Evolutionary conservation across 2,329 filamentous ascomycete genomes (phyloP), one percentile per base, ranked within the genome.

Genomic region (Plenodomus lindquistii): DNA sequence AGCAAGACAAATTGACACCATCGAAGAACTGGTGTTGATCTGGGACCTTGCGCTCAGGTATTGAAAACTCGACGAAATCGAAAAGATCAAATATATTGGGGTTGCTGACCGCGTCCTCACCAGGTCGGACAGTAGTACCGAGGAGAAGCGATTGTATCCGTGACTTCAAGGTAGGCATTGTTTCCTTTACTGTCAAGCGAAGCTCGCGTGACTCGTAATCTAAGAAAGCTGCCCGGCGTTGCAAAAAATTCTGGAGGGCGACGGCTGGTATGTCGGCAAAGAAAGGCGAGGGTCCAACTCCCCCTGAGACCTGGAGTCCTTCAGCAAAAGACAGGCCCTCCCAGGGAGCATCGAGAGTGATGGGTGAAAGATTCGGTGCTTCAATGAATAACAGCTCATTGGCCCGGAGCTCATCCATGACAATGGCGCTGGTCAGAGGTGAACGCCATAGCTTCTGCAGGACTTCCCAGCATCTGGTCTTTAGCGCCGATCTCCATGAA

Each of bases 81-180:
- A 96, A 94, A 18, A 97, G 80, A 57, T 97, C 91, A 64, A 97
- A 96, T 6, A 97, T 82, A 3, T 88, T 91, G 1, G 87, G 81
- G 48, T 91, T 88, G 21, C 79, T 75, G 31, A 88, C 77, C 4
- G 84, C 77, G 44, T 89, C 83, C 40, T 87, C 86, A 49, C 83
- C 84, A 13, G 87, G 82, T 16, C 85, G 77, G 10, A 83, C 79
- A 7, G 90, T 84, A 36, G 87, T 85, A 4, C 94, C 94, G 37
- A 92, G 84, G n/a, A 97, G 77, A 0, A 90, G 77, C 3, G 80
- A 80, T 27, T 85, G 72, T 13, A 79, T 75, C 42, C 73, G 73
- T 36, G 77, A 74, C 38, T 60, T 73, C 44, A 74, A 65, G 1
- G 72, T 70, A 4, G 89, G 86, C 55, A 87, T 84, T 40, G 85